These are phyloP conservation scores for Carallia pectinifolia DNA, from an alignment of 345 rosid species.

Conservation along the genomic window DNA sequence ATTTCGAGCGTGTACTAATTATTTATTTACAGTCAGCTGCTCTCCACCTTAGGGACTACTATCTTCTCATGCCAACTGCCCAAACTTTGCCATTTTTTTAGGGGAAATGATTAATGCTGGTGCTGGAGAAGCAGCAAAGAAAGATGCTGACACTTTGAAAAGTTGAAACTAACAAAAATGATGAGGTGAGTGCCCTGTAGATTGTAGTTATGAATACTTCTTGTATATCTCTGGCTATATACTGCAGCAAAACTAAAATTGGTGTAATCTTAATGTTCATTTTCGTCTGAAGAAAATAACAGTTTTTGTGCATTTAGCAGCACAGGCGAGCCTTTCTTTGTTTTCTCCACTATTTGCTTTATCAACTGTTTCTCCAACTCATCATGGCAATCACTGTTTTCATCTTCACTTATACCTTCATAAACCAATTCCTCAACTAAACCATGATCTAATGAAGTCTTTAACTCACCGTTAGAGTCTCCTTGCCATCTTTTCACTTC, in stretches of 20 bases:
- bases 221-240: not conserved
- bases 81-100: no score
- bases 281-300: slow-evolving; percentile 50
- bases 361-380: slow-evolving; percentile 72
- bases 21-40: no score
- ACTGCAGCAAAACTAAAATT: slow-evolving; percentile 19
- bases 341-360: slow-evolving; percentile 78
- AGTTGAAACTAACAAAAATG: no score
- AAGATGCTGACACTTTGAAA: no score
- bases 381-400: slow-evolving; percentile 47
- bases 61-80: no score
- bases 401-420: slow-evolving; percentile 42
- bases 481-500: slow-evolving; percentile 12
- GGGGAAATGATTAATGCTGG: no score
- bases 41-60: no score
- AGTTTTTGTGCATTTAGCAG: slow-evolving; percentile 67
- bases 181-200: no score
- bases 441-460: slow-evolving; percentile 13
- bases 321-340: slow-evolving; percentile 71
- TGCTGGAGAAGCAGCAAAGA: no score
- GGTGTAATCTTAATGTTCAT: slow-evolving; percentile 9
- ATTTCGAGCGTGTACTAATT: no score
- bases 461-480: slow-evolving; percentile 1
- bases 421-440: slow-evolving; percentile 34
- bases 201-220: not conserved